Conservation (phyloP, 768 basidiomycete species). For the Hemileccinum impolitum region DNA sequence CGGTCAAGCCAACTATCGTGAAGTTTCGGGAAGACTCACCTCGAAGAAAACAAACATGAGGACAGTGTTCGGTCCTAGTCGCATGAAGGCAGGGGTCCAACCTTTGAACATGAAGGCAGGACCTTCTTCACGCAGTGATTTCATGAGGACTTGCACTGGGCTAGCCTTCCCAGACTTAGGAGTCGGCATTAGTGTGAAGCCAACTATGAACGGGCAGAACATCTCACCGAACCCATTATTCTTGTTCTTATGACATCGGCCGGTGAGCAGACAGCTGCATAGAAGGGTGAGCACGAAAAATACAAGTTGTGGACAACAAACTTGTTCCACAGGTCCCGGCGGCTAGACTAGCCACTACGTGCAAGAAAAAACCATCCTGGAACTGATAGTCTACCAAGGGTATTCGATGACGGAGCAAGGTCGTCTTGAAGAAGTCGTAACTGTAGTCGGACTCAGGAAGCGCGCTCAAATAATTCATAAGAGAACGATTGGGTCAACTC, state of each 20-base stretch:
- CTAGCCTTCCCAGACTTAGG: slow-evolving; percentile 48
- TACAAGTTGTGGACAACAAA: slow-evolving; percentile 32
- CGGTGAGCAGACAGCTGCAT: slow-evolving; percentile 70
- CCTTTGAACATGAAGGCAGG: slow-evolving; percentile 80
- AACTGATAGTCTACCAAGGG: slow-evolving; percentile 60
- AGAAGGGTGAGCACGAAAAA: slow-evolving; percentile 3
- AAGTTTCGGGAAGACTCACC: slow-evolving; percentile 36
- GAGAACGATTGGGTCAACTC: slow-evolving; percentile 30
- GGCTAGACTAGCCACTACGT: slow-evolving; percentile 60
- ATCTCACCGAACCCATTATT: slow-evolving; percentile 69
- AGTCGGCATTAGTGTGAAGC: slow-evolving; percentile 1
- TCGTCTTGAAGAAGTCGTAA: slow-evolving; percentile 73
- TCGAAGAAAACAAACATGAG: slow-evolving; percentile 85
- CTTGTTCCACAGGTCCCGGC: slow-evolving; percentile 80
- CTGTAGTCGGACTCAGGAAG: slow-evolving; percentile 34
- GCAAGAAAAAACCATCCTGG: slow-evolving; percentile 62
- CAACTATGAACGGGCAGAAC: background rate
- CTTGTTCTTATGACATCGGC: slow-evolving; percentile 75
- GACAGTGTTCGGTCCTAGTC: slow-evolving; percentile 80
- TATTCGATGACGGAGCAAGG: slow-evolving; percentile 48
- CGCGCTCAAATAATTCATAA: background rate
- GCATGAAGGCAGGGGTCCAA: slow-evolving; percentile 86
- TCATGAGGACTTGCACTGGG: slow-evolving; percentile 49
- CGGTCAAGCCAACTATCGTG: slow-evolving; percentile 2
- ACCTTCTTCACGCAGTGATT: slow-evolving; percentile 70